phyloP scores from a whole-genome alignment of 78 protist species.

The Isochrysis galbana region DNA sequence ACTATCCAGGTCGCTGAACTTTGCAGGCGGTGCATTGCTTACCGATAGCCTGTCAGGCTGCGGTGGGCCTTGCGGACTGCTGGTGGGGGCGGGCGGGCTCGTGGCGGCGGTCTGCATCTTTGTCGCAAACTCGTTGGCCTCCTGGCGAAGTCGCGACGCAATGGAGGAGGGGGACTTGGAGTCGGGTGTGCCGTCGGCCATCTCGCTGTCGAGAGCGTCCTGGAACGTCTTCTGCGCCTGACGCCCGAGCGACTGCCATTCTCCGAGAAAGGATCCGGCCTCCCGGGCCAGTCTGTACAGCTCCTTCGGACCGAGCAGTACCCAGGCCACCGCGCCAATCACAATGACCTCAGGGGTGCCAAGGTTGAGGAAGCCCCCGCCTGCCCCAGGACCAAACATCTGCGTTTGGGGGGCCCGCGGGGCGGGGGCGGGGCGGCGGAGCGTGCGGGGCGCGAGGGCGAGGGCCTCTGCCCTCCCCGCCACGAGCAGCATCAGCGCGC shows the following conservation, averaged over 20 bases:
- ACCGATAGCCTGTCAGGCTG: background rate
- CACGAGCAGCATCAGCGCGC: too few relatives aligned
- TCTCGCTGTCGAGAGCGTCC: background rate
- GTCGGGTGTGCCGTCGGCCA: background rate
- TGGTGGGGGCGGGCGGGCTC: background rate
- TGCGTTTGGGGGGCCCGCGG: too few relatives aligned
- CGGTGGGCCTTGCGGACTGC: background rate
- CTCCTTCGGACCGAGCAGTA: constrained; percentile 14
- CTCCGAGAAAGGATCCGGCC: background rate
- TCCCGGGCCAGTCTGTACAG: background rate
- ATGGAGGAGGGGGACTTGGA: background rate
- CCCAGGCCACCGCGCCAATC: constrained; percentile 20
- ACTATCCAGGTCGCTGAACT: background rate
- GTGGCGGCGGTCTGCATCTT: background rate
- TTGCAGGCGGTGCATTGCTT: background rate
- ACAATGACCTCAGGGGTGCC: constrained; percentile 8
- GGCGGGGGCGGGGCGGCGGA: too few relatives aligned
- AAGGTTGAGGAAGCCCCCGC: constrained; percentile 15
- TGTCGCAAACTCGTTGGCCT: background rate
- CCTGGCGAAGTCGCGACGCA: background rate
- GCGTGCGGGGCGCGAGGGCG: too few relatives aligned
- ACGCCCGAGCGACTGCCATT: constrained; percentile 8
- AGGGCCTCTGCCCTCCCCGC: too few relatives aligned
- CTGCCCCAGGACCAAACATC: constrained; percentile 10
- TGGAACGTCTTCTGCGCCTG: background rate